Evolutionary conservation across 192 early-diverging fungal species (phyloP).

Genomic region (Coemansia javaensis): DNA sequence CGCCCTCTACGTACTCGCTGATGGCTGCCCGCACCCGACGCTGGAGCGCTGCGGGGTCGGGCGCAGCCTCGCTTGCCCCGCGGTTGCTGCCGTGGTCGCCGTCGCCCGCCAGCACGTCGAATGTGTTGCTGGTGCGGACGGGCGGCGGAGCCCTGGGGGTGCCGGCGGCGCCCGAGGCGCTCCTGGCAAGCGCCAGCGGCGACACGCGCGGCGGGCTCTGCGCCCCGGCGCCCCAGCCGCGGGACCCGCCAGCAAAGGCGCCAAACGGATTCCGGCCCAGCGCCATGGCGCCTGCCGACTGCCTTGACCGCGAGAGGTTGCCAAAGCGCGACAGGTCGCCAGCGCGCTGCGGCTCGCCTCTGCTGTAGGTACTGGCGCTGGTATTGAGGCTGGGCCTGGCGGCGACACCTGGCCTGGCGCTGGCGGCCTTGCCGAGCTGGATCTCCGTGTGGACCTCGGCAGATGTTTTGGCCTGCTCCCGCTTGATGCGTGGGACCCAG

Average conservation of each 20-base stretch:
- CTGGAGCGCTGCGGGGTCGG: constrained; percentile 30
- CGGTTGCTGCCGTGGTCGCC: constrained; percentile 6
- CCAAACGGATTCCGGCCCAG: constrained; percentile 5
- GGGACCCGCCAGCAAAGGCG: constrained; percentile 47
- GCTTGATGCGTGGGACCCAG: constrained; percentile 67
- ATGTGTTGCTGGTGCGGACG: constrained; percentile 17
- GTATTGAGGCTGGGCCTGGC: constrained; percentile 66
- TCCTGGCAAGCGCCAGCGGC: too few relatives aligned
- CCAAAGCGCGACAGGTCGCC: constrained; percentile 70
- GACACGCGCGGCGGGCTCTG: too few relatives aligned
- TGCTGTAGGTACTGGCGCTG: constrained; percentile 34
- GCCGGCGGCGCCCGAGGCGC: too few relatives aligned
- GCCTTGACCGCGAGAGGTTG: constrained; percentile 45
- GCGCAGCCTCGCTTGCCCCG: too few relatives aligned
- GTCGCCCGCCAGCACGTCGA: constrained; percentile 10
- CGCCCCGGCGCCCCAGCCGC: too few relatives aligned
- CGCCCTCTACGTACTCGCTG: constrained; percentile 53
- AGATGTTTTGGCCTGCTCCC: constrained; percentile 79
- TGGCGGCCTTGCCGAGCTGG: constrained; percentile 63
- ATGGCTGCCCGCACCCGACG: constrained; percentile 40
- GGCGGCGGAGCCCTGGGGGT: constrained; percentile 15
- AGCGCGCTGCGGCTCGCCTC: constrained; percentile 16
- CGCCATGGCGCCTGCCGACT: neutral
- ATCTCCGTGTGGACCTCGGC: constrained; percentile 78
- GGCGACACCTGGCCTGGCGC: constrained; percentile 39